These are phyloP conservation scores for Fistulifera pelliculosa DNA, from an alignment of 108 stramenopile genomes.

Conservation along the genomic window DNA sequence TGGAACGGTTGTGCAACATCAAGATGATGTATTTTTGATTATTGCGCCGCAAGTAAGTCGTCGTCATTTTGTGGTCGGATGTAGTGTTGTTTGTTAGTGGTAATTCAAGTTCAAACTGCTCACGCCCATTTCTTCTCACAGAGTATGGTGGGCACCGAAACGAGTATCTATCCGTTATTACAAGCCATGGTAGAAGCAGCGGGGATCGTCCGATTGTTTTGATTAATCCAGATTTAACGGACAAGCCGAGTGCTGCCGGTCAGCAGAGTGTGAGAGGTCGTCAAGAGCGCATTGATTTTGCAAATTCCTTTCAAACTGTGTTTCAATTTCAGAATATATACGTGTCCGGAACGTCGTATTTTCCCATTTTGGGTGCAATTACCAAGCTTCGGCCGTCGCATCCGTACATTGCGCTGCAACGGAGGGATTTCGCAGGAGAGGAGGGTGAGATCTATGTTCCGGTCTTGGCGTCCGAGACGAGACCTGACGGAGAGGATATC, in stretches of 20 bases:
- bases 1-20: conserved; percentile 22
- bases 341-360: conserved; percentile 74
- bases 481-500: conserved; percentile 58
- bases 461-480: conserved; percentile 46
- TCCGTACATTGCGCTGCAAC: conserved; percentile 73
- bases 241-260: conserved; percentile 66
- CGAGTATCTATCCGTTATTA: conserved; percentile 52
- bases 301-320: conserved; percentile 58
- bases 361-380: conserved; percentile 70
- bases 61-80: too few relatives aligned
- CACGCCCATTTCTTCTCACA: too few relatives aligned
- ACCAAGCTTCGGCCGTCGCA: conserved; percentile 47
- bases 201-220: conserved; percentile 78
- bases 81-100: too few relatives aligned
- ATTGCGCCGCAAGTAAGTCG: conserved; percentile 51
- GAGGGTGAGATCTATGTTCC: conserved; percentile 74
- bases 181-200: conserved; percentile 73
- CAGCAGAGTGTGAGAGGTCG: conserved; percentile 77
- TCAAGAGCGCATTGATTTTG: conserved; percentile 66
- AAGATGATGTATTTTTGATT: conserved; percentile 77
- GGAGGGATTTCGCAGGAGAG: conserved; percentile 53
- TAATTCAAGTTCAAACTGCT: too few relatives aligned
- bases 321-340: conserved; percentile 79
- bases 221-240: conserved; percentile 73
- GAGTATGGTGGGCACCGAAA: conserved; percentile 70